phyloP scores from a whole-genome alignment of 2,329 filamentous ascomycete species.

The Calonectria pauciramosa region DNA sequence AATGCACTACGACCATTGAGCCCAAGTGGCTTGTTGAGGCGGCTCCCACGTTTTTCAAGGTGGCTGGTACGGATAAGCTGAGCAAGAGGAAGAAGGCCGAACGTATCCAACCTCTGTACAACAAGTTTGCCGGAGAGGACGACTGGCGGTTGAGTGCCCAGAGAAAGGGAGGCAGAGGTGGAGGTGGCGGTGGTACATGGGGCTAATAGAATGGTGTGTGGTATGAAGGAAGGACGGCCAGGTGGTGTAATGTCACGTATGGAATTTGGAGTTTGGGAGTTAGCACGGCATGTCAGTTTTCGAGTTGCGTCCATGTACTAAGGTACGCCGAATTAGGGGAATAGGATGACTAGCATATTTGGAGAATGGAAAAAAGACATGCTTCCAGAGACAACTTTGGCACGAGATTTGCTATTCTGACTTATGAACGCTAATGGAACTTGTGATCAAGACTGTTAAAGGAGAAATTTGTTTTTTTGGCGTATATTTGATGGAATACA shows the following conservation, averaged over 20 bases:
- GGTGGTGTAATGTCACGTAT: neutral
- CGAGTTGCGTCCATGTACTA: neutral
- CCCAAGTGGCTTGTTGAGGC: conserved; percentile 95
- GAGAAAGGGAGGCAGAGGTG: conserved; percentile 84
- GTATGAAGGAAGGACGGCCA: neutral
- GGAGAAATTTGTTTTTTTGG: no score
- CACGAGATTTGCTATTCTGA: neutral
- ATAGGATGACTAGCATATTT: neutral
- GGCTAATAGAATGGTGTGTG: conserved; percentile 63
- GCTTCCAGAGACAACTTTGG: neutral
- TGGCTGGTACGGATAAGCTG: conserved; percentile 87
- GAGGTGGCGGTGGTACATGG: conserved; percentile 93
- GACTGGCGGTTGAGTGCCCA: conserved; percentile 96
- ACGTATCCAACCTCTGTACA: conserved; percentile 94
- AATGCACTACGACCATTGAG: conserved; percentile 91
- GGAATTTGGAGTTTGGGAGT: conserved; percentile 10
- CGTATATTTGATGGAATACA: no score
- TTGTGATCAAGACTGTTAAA: neutral
- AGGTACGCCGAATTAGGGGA: neutral
- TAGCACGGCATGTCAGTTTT: neutral
- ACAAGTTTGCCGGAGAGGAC: conserved; percentile 91
- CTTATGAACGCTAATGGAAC: neutral
- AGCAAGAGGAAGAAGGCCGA: conserved; percentile 95
- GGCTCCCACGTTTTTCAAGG: conserved; percentile 99
- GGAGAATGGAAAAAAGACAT: neutral